These are phyloP conservation scores for Neurospora hispaniola DNA, from an alignment of 495 filamentous ascomycete genomes.

Conservation along the genomic window DNA sequence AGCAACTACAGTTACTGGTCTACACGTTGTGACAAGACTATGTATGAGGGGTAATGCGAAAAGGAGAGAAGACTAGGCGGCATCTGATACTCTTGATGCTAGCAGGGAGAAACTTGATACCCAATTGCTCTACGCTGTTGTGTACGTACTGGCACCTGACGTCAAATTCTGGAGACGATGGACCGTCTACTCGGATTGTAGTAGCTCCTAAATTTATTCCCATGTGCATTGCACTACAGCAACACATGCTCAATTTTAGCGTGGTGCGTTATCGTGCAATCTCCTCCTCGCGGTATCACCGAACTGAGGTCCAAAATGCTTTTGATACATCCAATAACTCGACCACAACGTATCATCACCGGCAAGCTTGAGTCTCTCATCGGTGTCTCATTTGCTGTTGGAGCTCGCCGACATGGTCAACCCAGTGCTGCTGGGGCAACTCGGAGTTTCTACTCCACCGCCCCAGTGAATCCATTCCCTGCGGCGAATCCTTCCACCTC, in stretches of 20 bases:
- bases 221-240: neutral
- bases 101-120: neutral
- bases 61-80: neutral
- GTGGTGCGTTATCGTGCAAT: neutral
- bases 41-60: neutral
- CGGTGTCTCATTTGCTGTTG: neutral
- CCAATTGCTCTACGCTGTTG: neutral
- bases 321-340: conserved; percentile 6
- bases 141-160: neutral
- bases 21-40: neutral
- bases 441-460: conserved; percentile 8
- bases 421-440: neutral
- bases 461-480: conserved; percentile 2
- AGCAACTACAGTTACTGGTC: neutral
- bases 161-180: neutral
- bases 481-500: neutral
- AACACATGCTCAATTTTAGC: neutral
- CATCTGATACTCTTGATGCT: neutral
- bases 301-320: conserved; percentile 9
- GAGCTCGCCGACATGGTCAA: neutral
- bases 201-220: neutral
- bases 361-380: neutral
- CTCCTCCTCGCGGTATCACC: neutral
- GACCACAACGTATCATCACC: neutral
- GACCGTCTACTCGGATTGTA: neutral